Evolutionary conservation across 768 basidiomycete genomes (phyloP).

Genomic region (Phlegmacium glaucopus): DNA sequence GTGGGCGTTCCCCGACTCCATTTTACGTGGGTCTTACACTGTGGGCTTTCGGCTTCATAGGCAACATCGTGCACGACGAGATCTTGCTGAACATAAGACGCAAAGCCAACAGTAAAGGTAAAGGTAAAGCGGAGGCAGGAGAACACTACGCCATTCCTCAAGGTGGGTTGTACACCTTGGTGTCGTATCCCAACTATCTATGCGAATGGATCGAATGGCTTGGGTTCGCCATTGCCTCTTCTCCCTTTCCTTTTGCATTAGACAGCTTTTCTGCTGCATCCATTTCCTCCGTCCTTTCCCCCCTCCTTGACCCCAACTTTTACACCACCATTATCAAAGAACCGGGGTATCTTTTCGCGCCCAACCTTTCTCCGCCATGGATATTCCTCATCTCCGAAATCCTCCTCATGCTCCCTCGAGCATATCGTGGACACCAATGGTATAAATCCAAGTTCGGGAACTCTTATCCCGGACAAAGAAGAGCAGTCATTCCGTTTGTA

Average conservation of each 20-base stretch:
- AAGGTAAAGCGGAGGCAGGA: constrained; percentile 25
- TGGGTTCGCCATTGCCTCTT: constrained; percentile 78
- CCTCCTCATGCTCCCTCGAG: constrained; percentile 76
- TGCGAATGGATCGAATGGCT: constrained; percentile 97
- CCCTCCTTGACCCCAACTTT: constrained; percentile 18
- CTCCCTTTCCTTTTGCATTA: constrained; percentile 40
- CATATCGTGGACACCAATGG: constrained; percentile 82
- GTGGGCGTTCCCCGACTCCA: constrained; percentile 27
- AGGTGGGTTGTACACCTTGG: constrained; percentile 67
- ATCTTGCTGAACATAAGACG: constrained; percentile 80
- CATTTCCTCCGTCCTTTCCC: constrained; percentile 12
- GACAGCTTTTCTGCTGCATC: background rate
- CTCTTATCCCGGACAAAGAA: constrained; percentile 74
- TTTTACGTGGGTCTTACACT: constrained; percentile 66
- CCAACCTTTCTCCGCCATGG: constrained; percentile 66
- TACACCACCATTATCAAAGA: constrained; percentile 14
- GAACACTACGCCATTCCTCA: constrained; percentile 80
- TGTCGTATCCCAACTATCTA: constrained; percentile 93
- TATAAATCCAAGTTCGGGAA: constrained; percentile 74
- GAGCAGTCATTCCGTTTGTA: constrained; percentile 76
- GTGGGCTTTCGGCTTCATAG: constrained; percentile 69
- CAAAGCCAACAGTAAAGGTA: constrained; percentile 42
- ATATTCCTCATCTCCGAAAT: constrained; percentile 76
- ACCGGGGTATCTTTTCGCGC: constrained; percentile 33
- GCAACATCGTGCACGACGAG: constrained; percentile 90